Evolutionary conservation across 2,329 filamentous ascomycete genomes (phyloP).

Genomic region (Pseudogymnoascus sp.): DNA sequence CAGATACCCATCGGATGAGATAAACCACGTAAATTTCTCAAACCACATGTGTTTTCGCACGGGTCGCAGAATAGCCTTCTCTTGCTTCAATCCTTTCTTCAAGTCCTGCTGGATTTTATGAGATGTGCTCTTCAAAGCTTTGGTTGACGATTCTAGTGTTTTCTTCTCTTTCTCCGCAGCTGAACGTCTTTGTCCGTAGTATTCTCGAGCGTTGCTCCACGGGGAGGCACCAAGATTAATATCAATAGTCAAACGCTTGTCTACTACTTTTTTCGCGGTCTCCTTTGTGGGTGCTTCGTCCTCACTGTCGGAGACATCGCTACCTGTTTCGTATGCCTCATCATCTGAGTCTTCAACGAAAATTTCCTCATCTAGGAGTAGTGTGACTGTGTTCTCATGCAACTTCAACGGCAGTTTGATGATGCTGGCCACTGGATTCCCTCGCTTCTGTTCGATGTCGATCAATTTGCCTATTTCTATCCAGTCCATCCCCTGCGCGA

Average conservation of each 20-base stretch:
- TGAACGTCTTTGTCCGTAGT: slow-evolving; percentile 81
- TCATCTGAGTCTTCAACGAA: slow-evolving; percentile 49
- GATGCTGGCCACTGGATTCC: slow-evolving; percentile 78
- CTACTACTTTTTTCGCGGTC: slow-evolving; percentile 36
- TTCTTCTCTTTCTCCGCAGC: slow-evolving; percentile 84
- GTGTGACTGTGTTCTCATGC: slow-evolving; percentile 79
- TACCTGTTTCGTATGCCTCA: slow-evolving; percentile 56
- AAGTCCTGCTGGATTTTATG: slow-evolving; percentile 81
- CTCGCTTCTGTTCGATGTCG: slow-evolving; percentile 72
- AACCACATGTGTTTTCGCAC: slow-evolving; percentile 88
- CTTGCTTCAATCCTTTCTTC: slow-evolving; percentile 81
- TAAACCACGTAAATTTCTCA: slow-evolving; percentile 93
- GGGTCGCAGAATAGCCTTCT: slow-evolving; percentile 78
- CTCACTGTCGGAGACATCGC: slow-evolving; percentile 53
- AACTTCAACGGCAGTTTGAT: slow-evolving; percentile 85
- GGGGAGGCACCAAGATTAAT: slow-evolving; percentile 76
- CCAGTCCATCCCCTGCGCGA: slow-evolving; percentile 96
- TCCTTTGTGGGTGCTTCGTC: slow-evolving; percentile 37
- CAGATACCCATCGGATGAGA: slow-evolving; percentile 91
- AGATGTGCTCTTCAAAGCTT: slow-evolving; percentile 82
- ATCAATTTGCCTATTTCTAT: slow-evolving; percentile 82
- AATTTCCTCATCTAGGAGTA: slow-evolving; percentile 63
- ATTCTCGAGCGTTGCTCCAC: slow-evolving; percentile 84
- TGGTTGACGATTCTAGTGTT: slow-evolving; percentile 71
- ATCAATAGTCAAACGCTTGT: slow-evolving; percentile 64